phyloP scores from a whole-genome alignment of 768 basidiomycete species.

The Galerina marginata region DNA sequence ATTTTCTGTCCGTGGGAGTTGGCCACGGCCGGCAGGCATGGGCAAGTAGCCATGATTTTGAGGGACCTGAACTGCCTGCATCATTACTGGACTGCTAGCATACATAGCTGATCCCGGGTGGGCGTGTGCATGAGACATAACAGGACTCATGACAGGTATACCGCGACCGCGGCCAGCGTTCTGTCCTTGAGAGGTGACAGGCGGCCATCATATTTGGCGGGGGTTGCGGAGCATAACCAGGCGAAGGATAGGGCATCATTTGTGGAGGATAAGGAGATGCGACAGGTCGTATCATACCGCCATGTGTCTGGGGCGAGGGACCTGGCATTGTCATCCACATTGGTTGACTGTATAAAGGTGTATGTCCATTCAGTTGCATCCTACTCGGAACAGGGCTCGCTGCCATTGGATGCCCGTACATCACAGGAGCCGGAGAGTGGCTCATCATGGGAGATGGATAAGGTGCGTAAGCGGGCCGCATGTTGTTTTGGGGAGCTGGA shows the following conservation, averaged over 20 bases:
- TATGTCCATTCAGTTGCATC: constrained; percentile 66
- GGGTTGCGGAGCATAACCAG: constrained; percentile 54
- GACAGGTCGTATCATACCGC: constrained; percentile 60
- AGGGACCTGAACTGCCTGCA: constrained; percentile 57
- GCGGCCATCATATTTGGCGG: constrained; percentile 48
- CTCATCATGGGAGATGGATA: constrained; percentile 77
- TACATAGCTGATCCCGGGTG: constrained; percentile 60
- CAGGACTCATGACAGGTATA: constrained; percentile 74
- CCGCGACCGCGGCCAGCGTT: constrained; percentile 53
- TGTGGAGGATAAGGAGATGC: constrained; percentile 68
- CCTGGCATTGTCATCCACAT: constrained; percentile 69
- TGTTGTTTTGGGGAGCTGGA: constrained; percentile 49
- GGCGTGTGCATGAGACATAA: constrained; percentile 56
- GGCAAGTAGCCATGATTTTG: constrained; percentile 53
- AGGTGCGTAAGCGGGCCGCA: constrained; percentile 61
- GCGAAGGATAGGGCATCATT: constrained; percentile 68
- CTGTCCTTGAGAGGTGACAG: constrained; percentile 40
- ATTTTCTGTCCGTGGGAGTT: constrained; percentile 51
- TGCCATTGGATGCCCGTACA: constrained; percentile 66
- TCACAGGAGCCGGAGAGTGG: constrained; percentile 70
- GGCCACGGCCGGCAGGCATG: constrained; percentile 53
- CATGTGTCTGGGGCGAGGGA: constrained; percentile 50
- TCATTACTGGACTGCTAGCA: constrained; percentile 68
- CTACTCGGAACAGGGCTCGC: constrained; percentile 68
- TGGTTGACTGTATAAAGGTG: constrained; percentile 62